These are phyloP conservation scores for Umbelopsis sp. DNA, from an alignment of 371 early-diverging fungal species.

Conservation along the genomic window DNA sequence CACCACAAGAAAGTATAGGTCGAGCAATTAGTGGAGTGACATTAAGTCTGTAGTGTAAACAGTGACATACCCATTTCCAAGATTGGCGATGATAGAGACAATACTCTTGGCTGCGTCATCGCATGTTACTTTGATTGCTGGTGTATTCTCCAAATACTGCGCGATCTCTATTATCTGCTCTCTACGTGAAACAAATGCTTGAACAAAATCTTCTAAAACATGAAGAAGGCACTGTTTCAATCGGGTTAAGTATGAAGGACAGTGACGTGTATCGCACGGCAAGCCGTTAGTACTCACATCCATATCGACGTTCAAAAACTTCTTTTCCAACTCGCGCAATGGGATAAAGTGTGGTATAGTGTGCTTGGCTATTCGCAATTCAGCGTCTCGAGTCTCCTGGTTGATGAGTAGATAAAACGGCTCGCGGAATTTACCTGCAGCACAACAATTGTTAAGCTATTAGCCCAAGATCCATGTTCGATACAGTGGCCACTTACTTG, in stretches of 20 bases:
- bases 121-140: constrained; percentile 10
- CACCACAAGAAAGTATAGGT: neutral
- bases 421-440: constrained; percentile 31
- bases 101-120: constrained; percentile 18
- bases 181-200: constrained; percentile 42
- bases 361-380: constrained; percentile 27
- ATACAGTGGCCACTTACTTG: constrained; percentile 15
- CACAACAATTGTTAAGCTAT: neutral
- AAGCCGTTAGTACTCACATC: constrained; percentile 25
- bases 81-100: constrained; percentile 11
- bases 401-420: constrained; percentile 39
- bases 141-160: constrained; percentile 7
- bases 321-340: constrained; percentile 23
- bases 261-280: neutral
- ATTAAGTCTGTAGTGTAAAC: neutral
- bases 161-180: constrained; percentile 35
- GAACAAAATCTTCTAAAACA: constrained; percentile 39
- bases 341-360: constrained; percentile 46
- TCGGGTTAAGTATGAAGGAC: neutral
- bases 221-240: constrained; percentile 37
- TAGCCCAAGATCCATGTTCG: neutral
- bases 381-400: constrained; percentile 18
- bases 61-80: constrained; percentile 7
- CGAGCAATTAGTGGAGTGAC: neutral
- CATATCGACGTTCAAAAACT: constrained; percentile 31